Conservation (phyloP, 345 rosid genomes). For the Crucihimalaya himalaica region DNA sequence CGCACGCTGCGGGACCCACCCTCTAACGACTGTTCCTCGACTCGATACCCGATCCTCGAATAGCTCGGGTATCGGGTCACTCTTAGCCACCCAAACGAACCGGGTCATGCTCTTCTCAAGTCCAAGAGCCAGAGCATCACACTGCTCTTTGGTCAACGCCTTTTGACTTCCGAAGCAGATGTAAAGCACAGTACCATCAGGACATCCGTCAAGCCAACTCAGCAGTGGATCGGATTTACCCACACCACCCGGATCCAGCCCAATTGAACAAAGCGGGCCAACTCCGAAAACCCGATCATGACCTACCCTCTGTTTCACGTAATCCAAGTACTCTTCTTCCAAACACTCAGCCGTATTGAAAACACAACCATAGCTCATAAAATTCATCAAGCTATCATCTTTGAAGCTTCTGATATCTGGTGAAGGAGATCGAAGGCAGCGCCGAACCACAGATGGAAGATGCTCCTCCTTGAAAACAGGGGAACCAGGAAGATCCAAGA, state of each 20-base stretch:
- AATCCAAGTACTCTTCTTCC: constrained; percentile 48
- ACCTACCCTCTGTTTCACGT: constrained; percentile 45
- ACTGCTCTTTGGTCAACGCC: constrained; percentile 45
- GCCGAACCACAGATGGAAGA: constrained; percentile 49
- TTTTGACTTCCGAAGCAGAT: constrained; percentile 75
- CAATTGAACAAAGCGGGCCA: constrained; percentile 57
- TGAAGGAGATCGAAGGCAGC: constrained; percentile 11
- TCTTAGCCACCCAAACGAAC: constrained; percentile 38
- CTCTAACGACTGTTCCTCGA: constrained; percentile 49
- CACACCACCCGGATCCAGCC: constrained; percentile 27
- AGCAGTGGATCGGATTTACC: constrained; percentile 21
- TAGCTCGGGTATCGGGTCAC: constrained; percentile 42
- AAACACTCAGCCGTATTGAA: constrained; percentile 51
- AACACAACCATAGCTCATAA: constrained; percentile 49
- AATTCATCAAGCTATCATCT: constrained; percentile 33
- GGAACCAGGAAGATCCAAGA: constrained; percentile 53
- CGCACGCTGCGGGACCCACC: constrained; percentile 64
- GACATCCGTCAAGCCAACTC: constrained; percentile 59
- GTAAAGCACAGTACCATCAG: constrained; percentile 56
- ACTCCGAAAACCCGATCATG: constrained; percentile 53
- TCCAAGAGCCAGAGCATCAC: constrained; percentile 18
- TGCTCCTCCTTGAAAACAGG: constrained; percentile 53
- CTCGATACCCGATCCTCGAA: constrained; percentile 50
- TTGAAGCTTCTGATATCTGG: constrained; percentile 38
- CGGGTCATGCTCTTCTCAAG: constrained; percentile 18